Evolutionary conservation across 2,329 filamentous ascomycete genomes (phyloP), one percentile per base, ranked within the genome.

Genomic region (Ciborinia camelliae): DNA sequence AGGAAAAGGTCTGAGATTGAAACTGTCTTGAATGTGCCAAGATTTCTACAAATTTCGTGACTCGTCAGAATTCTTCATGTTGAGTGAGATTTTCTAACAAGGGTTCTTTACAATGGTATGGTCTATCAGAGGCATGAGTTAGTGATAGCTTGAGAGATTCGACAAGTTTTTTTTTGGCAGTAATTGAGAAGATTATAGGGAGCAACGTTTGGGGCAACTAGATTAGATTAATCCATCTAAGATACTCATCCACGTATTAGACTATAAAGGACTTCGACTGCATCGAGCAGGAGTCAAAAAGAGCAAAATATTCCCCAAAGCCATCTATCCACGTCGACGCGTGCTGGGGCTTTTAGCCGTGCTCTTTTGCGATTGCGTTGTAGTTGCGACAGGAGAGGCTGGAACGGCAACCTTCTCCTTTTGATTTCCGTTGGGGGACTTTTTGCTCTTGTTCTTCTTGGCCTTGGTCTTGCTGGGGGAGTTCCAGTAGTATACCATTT

Each of bases 401-500:
- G 63, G 63, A 47, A 68, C 57, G 18, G 69, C 51, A 53, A 66
- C 30, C 54, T 70, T 70, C 60, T 70, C 76, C 72, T 77, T 79
- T 64, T 75, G 75, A 75, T 82, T 82, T 64, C 75, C 76, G 72
- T 78, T 77, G 51, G 75, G 73, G 4, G 63, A 53, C 20, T 64
- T 64, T 57, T 64, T 64, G 53, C 23, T 64, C 62, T 64, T 64
- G 53, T 6, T 59, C 62, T 64, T 59, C 55, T 64, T 64, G 53
- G 32, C 45, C 62, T 64, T 64, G 28, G 1, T 59, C 50, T 65
- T 65, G 30, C 50, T 65, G 12, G 84, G 83, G 9, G 82, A 79
- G 74, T 97, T 97, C 95, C 95, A 99, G 82, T 98, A 98, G 79
- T 93, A 96, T 35, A 96, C 75, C 90, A 99, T 95, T 81, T 99